phyloP scores from a whole-genome alignment of 768 basidiomycete genomes.

The Boletus coccyginus region DNA sequence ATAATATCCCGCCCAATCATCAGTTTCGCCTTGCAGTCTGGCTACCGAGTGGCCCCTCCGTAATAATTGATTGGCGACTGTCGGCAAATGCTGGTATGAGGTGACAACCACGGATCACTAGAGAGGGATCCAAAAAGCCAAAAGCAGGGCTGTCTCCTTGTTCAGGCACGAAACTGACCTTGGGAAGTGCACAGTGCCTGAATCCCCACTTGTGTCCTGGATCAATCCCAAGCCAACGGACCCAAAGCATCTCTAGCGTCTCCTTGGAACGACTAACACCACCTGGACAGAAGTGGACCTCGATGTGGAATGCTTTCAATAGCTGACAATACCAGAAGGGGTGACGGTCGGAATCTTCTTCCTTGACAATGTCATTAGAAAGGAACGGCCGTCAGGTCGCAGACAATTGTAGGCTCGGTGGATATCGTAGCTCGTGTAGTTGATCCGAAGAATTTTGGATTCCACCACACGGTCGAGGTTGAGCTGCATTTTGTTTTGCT shows the following conservation, averaged over 20 bases:
- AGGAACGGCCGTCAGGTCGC: neutral
- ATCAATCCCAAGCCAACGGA: slow-evolving; percentile 1
- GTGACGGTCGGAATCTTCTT: neutral
- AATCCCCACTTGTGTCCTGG: neutral
- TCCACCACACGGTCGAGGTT: neutral
- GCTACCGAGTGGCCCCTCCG: neutral
- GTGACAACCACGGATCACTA: neutral
- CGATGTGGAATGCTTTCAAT: neutral
- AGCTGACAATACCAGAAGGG: slow-evolving; percentile 3
- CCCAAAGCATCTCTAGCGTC: neutral
- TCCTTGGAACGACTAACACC: neutral
- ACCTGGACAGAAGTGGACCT: neutral
- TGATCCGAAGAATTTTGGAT: neutral
- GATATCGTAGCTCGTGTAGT: slow-evolving; percentile 5
- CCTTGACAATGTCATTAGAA: slow-evolving; percentile 1
- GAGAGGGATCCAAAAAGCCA: neutral
- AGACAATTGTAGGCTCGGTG: neutral
- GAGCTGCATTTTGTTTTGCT: neutral
- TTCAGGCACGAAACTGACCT: neutral
- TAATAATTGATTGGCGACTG: neutral
- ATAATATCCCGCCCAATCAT: neutral
- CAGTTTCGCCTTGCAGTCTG: neutral
- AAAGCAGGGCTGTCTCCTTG: neutral
- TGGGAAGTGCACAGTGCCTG: neutral
- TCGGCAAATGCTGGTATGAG: neutral